Evolutionary conservation across 305 asterid genomes (phyloP).

Genomic region (Solanum hybrid): DNA sequence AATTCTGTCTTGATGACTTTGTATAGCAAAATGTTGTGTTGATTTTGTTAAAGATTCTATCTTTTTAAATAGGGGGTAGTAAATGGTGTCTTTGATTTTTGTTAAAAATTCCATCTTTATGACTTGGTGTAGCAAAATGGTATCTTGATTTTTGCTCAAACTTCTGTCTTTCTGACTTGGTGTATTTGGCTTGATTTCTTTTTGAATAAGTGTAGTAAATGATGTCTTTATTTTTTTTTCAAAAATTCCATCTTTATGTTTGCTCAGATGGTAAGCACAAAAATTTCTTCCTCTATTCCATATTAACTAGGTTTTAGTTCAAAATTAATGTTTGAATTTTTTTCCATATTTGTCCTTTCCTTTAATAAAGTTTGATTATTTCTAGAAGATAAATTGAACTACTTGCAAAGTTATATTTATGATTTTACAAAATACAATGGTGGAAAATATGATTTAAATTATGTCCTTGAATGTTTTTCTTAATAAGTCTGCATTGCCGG

Average conservation of each 20-base stretch:
- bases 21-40: neutral
- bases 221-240: neutral
- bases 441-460: no score
- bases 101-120: neutral
- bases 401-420: neutral
- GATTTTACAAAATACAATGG: neutral
- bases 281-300: neutral
- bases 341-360: neutral
- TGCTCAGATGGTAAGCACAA: no score
- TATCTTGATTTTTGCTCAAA: neutral
- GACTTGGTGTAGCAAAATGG: neutral
- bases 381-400: neutral
- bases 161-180: neutral
- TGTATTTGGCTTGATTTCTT: neutral
- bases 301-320: neutral
- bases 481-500: neutral
- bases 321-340: neutral
- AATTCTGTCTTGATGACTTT: neutral
- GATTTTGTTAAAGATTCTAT: neutral
- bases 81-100: neutral
- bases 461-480: neutral
- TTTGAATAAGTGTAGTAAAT: neutral
- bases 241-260: neutral
- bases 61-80: neutral
- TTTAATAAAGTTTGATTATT: neutral